phyloP scores from a whole-genome alignment of 441 rosid species.

The Macaranga tanarius region DNA sequence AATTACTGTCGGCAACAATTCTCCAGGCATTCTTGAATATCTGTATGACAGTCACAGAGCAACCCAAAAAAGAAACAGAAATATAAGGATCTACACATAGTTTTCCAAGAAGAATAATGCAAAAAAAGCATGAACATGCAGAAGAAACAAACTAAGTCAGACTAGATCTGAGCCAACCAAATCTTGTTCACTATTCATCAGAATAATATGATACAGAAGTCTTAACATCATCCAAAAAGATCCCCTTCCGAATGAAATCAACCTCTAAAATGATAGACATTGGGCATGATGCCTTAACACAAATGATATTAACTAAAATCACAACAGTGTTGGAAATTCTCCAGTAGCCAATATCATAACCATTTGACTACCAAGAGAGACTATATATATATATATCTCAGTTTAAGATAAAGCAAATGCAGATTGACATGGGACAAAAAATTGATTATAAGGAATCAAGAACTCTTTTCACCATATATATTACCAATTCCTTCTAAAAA shows the following conservation, averaged over 20 bases:
- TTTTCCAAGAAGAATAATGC: conserved; percentile 15
- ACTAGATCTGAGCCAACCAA: not conserved
- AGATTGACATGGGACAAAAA: not conserved
- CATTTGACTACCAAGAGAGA: not conserved
- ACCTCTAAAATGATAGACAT: not conserved
- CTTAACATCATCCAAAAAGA: not conserved
- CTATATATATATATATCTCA: not conserved
- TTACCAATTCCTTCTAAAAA: not conserved
- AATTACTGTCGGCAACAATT: conserved; percentile 68
- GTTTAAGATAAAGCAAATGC: not conserved
- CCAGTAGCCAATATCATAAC: not conserved
- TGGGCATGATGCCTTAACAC: not conserved
- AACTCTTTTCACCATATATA: not conserved
- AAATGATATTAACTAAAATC: not conserved
- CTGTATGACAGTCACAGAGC: conserved; percentile 40
- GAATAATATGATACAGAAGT: too few species aligned
- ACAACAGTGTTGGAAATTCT: not conserved
- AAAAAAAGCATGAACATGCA: conserved; percentile 15
- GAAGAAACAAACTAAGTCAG: not conserved
- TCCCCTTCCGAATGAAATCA: not conserved
- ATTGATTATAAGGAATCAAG: not conserved
- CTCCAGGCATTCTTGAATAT: conserved; percentile 84
- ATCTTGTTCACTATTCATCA: not conserved
- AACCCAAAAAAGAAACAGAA: conserved; percentile 10
- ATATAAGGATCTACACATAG: conserved; percentile 9